These are phyloP conservation scores for Coprinopsis sp. DNA, from an alignment of 768 basidiomycete genomes.

Conservation along the genomic window DNA sequence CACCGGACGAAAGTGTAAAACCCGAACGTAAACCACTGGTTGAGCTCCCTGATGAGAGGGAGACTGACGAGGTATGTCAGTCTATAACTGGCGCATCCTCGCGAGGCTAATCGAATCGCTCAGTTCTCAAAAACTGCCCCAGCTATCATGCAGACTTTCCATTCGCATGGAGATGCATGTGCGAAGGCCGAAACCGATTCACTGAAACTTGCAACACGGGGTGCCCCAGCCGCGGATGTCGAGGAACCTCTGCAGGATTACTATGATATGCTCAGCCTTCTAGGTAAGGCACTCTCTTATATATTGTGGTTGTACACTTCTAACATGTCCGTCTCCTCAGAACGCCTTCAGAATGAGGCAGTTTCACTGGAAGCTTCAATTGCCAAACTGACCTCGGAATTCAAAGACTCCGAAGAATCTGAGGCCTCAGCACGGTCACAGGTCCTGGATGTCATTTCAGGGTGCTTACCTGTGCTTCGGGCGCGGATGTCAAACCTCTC, in stretches of 20 bases:
- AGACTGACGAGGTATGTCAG: slow-evolving; percentile 29
- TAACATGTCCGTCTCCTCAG: slow-evolving; percentile 15
- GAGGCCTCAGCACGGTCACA: slow-evolving; percentile 30
- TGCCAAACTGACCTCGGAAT: slow-evolving; percentile 12
- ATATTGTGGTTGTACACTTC: background rate
- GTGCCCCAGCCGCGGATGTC: slow-evolving; percentile 24
- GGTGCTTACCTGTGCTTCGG: slow-evolving; percentile 44
- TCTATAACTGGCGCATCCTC: background rate
- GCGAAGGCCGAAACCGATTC: slow-evolving; percentile 38
- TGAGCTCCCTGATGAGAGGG: slow-evolving; percentile 44
- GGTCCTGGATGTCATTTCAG: slow-evolving; percentile 37
- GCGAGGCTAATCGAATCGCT: background rate
- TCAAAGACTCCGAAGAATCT: background rate
- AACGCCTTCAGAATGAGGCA: slow-evolving; percentile 25
- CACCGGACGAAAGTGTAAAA: background rate
- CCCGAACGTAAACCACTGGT: slow-evolving; percentile 12
- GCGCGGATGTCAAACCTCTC: slow-evolving; percentile 43
- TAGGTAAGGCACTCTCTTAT: slow-evolving; percentile 28
- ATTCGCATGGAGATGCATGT: slow-evolving; percentile 42
- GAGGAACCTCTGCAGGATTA: slow-evolving; percentile 39
- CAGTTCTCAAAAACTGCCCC: slow-evolving; percentile 45
- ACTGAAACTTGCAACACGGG: slow-evolving; percentile 34
- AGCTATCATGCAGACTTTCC: slow-evolving; percentile 43
- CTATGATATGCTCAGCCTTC: slow-evolving; percentile 36
- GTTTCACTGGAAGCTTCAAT: slow-evolving; percentile 23